A percentile compares a stretch with the other conserved stretches of the same genome.
These are phyloP conservation scores for Scheffersomyces quercinus DNA, from an alignment of 1,139 yeast genomes.

Conservation along the genomic window DNA sequence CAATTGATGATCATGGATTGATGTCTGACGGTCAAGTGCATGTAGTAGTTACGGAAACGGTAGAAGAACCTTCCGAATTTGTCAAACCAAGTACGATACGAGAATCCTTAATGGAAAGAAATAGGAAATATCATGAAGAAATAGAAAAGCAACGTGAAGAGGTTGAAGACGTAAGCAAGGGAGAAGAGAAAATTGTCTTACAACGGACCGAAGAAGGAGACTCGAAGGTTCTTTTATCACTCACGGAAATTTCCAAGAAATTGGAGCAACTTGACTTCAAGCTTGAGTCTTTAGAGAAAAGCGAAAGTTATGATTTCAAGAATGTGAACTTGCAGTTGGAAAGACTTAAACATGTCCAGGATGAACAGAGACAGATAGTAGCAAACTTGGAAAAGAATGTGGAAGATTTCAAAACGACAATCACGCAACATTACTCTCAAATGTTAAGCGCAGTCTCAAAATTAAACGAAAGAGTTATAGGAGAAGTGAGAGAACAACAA, in stretches of 20 bases:
- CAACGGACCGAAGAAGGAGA: not conserved
- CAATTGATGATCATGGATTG: slow-evolving; percentile 57
- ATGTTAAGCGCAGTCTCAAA: slow-evolving; percentile 33
- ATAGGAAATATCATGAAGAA: slow-evolving; percentile 26
- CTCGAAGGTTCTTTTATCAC: not conserved
- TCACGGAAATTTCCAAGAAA: not conserved
- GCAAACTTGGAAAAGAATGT: slow-evolving; percentile 18
- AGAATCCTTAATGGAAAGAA: slow-evolving; percentile 42
- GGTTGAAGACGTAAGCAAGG: not conserved
- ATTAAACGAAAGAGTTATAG: slow-evolving; percentile 41
- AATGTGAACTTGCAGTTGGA: slow-evolving; percentile 12
- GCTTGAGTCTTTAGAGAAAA: slow-evolving; percentile 4
- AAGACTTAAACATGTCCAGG: slow-evolving; percentile 19
- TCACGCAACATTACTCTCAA: slow-evolving; percentile 37
- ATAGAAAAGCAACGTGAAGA: slow-evolving; percentile 6
- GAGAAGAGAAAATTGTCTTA: not conserved
- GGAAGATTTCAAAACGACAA: slow-evolving; percentile 25
- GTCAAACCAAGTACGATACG: slow-evolving; percentile 25
- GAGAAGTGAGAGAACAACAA: slow-evolving; percentile 49
- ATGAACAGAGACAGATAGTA: slow-evolving; percentile 15
- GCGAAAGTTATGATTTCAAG: slow-evolving; percentile 10
- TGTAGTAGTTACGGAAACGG: slow-evolving; percentile 21
- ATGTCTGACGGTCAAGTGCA: slow-evolving; percentile 45
- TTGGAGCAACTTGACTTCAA: slow-evolving; percentile 4
- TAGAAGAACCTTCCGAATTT: slow-evolving; percentile 11